Evolutionary conservation across 176 grass and related monocot species (phyloP).

Genomic region (Saccharum spontaneum): DNA sequence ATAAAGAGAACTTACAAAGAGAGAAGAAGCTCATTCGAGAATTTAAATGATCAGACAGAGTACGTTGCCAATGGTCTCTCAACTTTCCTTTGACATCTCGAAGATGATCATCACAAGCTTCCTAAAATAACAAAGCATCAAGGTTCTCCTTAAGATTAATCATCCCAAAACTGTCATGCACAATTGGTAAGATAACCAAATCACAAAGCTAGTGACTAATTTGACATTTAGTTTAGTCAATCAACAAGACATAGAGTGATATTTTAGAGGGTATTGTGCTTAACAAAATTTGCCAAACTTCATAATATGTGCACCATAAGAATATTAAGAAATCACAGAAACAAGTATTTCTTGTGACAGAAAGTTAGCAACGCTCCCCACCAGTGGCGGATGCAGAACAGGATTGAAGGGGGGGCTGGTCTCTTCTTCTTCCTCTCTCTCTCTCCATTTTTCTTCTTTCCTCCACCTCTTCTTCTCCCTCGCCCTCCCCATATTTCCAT

Average conservation of each 20-base stretch:
- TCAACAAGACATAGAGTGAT: neutral
- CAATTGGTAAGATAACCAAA: slow-evolving; percentile 11
- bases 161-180: neutral
- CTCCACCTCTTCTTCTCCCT: too few relatives aligned
- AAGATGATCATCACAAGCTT: slow-evolving; percentile 31
- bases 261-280: neutral
- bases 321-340: slow-evolving; percentile 4
- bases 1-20: slow-evolving; percentile 58
- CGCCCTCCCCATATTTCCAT: too few relatives aligned
- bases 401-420: too few relatives aligned
- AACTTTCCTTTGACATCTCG: slow-evolving; percentile 52
- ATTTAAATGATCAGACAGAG: slow-evolving; percentile 39
- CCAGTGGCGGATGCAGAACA: too few relatives aligned
- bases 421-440: too few relatives aligned
- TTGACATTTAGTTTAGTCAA: neutral
- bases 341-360: neutral
- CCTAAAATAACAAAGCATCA: slow-evolving; percentile 40
- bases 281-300: slow-evolving; percentile 6
- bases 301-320: neutral
- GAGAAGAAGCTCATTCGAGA: slow-evolving; percentile 61
- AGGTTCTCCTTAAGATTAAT: slow-evolving; percentile 1
- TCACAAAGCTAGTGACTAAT: neutral
- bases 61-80: slow-evolving; percentile 60
- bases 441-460: too few relatives aligned
- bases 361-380: neutral